Base-by-base conservation (phyloP, 345 rosid species). In the Camelina neglecta region DNA sequence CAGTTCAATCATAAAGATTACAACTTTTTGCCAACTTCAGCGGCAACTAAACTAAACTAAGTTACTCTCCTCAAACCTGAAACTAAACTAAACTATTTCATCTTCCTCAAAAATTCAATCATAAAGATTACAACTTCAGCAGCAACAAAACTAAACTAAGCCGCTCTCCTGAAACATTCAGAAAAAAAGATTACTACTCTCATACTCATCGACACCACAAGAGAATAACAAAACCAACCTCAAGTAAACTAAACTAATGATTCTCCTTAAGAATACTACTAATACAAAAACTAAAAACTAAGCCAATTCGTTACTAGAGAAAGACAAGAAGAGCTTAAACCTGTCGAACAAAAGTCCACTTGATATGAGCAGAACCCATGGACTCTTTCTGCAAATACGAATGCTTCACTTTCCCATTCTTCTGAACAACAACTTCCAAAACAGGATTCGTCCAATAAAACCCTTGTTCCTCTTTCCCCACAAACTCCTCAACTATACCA, bases 321-420 rank as follows among this genome's bases (percentile, higher is more conserved):
- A 48, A 49, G 26, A 67, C 49, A 38, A 41, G 42, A 78, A 31
- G 49, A 48, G 58, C 3, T 0, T n/a, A 69, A 26, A 92, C 97
- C 94, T 95, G 97, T 60, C 80, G 83, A 24, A 92, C 90, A 0
- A 84, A 85, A 81, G 96, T 95, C 99, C 99, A 95, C 81, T 93
- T 93, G 53, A 85, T 82, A 80, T 92, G 98, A 62, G 89, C 97
- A 73, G 94, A 79, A 85, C 66, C 79, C 69, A 76, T 60, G 24
- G 98, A 95, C 70, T 90, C 97, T 56, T 71, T 87, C 83, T 95
- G 99, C 65, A 93, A 67, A 78, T 93, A 93, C 1, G 99, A 90
- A 83, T 90, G 98, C 70, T 72, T 83, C 58, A 90, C 84, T 67
- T 83, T 89, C 0, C 86, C 97, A 56, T 88, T 85, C 84, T 82